Evolutionary conservation across 2,329 filamentous ascomycete species (phyloP), one percentile per base, ranked within the genome.

Genomic region (Berkeleyomyces rouxiae): DNA sequence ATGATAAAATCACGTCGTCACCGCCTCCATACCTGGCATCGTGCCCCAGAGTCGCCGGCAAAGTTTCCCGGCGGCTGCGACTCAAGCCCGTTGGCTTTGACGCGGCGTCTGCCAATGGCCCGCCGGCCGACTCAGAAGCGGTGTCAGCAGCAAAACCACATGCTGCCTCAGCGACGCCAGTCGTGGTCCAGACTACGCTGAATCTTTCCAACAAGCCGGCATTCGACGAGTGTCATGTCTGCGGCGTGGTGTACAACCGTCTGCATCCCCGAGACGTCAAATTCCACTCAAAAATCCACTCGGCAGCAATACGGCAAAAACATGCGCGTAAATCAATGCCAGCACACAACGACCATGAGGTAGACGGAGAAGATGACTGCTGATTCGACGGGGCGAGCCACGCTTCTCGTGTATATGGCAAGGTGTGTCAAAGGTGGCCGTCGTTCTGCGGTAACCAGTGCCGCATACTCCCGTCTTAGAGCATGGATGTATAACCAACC

Each of bases 171-270:
- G 23, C 61, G 4, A 10, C 49, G n/a, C 37, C 49, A 33, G 47
- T 42, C 49, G 47, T 60, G 0, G 68, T 77, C 0, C 75, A 77
- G 59, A 77, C 73, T 1, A 77, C 75, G 1, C 70, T 77, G n/a
- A 77, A 77, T 42, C 68, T 77, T 2, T 76, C 75, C 0, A 69
- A 71, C 1, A 70, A 73, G 36, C 72, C 74, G 2, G 68, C 74
- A 1, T 77, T 77, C 64, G 72, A 74, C 1, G 75, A 77, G 61
- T 77, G 75, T 65, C 74, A 70, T 59, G 63, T 72, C 2, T 77
- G 75, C 65, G 69, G 76, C 60, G 76, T 71, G 0, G 72, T 77
- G 6, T 77, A 74, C 70, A 77, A 77, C 59, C 75, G 75, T 0
- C 66, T 76, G 4, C 74, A 73, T 61, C 74, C 75, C 3, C 73